Base-by-base conservation (phyloP, 179 eudicot genomes). In the Carnegiea gigantea region DNA sequence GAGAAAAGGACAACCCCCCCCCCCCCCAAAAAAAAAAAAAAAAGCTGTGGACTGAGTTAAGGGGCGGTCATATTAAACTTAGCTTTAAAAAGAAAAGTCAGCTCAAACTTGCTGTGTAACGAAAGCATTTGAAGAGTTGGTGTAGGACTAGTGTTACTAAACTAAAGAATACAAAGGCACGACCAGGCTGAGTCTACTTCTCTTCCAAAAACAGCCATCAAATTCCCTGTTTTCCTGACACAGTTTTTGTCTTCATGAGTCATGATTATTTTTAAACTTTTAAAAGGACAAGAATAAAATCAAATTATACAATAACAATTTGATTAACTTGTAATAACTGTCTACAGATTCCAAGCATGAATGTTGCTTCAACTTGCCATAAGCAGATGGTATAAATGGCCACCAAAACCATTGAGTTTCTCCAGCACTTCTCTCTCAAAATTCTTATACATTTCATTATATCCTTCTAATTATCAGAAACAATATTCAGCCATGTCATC, bases 401-500 rank as follows among this genome's bases (percentile, higher is more conserved):
- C 53, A 24, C 57, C 54, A 53, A 8, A 54, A n/a, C 15, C 70
- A 23, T 36, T 11, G 38, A 64, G 6, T 26, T 24, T 75, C 24
- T 49, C 21, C 79, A 76, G 18, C 67, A 65, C n/a, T 65, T 48
- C 21, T 44, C 10, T 24, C 49, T 48, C 74, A 78, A 26, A 15
- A 15, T 3, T 62, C 73, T 21, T 60, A 48, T 1, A 0, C 53
- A 48, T 48, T 48, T 13, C 53, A 10, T 48, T 48, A 11, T 48
- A 48, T 48, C 53, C 53, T 48, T 48, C 14, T 28, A 4, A 44
- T 30, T n/a, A 78, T 44, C 64, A 53, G 4, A n/a, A n/a, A 2
- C 23, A 15, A 40, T 28, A n/a, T 64, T 20, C 43, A 54, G 46
- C 38, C 33, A 84, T 80, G 81, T 80, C 86, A 40, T 80, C 83